phyloP scores from a whole-genome alignment of 495 filamentous ascomycete species.

The Tuber brumale region DNA sequence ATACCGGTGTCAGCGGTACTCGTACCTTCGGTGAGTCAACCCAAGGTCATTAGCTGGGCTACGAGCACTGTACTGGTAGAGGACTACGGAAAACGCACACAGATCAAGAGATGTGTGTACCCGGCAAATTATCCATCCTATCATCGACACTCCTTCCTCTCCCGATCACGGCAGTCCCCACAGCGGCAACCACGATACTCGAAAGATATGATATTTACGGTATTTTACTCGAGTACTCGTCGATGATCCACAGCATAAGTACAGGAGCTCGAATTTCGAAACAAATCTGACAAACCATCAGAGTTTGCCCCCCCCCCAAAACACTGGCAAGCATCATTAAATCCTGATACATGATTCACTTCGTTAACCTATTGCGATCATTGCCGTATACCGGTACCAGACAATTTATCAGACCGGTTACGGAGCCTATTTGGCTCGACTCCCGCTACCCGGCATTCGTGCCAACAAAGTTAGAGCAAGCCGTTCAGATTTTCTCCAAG shows the following conservation, averaged over 20 bases:
- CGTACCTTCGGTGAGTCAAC: neutral
- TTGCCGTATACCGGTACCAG: neutral
- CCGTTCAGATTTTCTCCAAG: neutral
- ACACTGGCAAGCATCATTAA: neutral
- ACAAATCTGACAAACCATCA: neutral
- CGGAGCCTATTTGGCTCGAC: neutral
- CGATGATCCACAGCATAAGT: neutral
- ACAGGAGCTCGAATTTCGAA: neutral
- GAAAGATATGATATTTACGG: neutral
- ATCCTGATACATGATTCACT: neutral
- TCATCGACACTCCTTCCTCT: neutral
- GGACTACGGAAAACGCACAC: neutral
- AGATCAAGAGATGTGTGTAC: neutral
- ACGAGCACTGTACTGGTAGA: neutral
- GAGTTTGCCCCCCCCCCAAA: neutral
- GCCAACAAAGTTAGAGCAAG: neutral
- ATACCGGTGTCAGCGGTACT: neutral
- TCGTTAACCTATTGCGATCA: neutral
- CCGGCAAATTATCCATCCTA: neutral
- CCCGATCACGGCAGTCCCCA: neutral
- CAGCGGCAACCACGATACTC: neutral
- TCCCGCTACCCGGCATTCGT: neutral
- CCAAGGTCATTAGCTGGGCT: neutral
- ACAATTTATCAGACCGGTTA: neutral
- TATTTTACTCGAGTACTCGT: neutral